Evolutionary conservation across 140 eudicot genomes (phyloP).

Genomic region (Bidens hawaiensis): DNA sequence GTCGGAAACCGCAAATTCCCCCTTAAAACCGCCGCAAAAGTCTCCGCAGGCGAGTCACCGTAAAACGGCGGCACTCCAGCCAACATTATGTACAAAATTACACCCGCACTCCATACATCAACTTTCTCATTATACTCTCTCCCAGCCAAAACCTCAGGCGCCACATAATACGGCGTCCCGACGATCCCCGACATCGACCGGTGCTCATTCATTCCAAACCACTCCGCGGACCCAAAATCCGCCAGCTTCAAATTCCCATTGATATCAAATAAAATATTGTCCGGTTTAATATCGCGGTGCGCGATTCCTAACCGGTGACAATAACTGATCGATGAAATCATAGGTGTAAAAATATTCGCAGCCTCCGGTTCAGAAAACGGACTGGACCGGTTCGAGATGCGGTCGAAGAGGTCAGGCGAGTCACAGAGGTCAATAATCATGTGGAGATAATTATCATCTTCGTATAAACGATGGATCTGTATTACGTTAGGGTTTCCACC

Average conservation of each 20-base stretch:
- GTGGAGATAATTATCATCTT: slow-evolving; percentile 55
- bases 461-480: slow-evolving; percentile 45
- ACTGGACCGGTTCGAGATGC: slow-evolving; percentile 31
- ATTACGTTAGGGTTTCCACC: slow-evolving; percentile 51
- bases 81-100: slow-evolving; percentile 76
- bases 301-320: slow-evolving; percentile 69
- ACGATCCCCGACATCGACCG: slow-evolving; percentile 69
- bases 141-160: slow-evolving; percentile 85
- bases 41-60: slow-evolving; percentile 65
- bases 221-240: slow-evolving; percentile 94
- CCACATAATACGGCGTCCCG: slow-evolving; percentile 97
- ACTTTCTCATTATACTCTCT: slow-evolving; percentile 72
- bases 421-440: slow-evolving; percentile 59
- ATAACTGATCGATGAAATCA: slow-evolving; percentile 40
- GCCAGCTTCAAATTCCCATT: slow-evolving; percentile 55
- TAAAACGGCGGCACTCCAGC: slow-evolving; percentile 83
- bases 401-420: slow-evolving; percentile 50
- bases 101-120: slow-evolving; percentile 95
- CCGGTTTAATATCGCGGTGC: slow-evolving; percentile 87
- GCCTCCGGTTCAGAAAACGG: slow-evolving; percentile 49
- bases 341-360: slow-evolving; percentile 40
- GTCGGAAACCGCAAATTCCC: slow-evolving; percentile 81
- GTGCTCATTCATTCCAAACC: slow-evolving; percentile 43
- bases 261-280: slow-evolving; percentile 69
- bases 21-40: slow-evolving; percentile 63